phyloP scores from a whole-genome alignment of 192 early-diverging fungal species.

The Lobulomyces angularis region DNA sequence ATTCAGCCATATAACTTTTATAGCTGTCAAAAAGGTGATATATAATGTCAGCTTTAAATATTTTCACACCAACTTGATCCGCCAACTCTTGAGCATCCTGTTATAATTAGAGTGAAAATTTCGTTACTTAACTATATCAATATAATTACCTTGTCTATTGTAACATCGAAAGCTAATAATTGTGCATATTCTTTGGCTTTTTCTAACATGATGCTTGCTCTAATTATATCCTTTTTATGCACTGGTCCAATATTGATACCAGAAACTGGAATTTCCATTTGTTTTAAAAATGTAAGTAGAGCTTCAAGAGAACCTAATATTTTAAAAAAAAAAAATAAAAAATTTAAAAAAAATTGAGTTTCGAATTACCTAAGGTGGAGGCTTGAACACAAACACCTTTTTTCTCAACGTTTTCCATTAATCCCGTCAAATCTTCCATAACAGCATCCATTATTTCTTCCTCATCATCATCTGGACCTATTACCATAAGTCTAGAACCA shows the following conservation, averaged over 20 bases:
- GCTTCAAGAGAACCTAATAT: slow-evolving; percentile 98
- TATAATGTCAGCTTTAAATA: slow-evolving; percentile 96
- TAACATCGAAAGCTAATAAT: slow-evolving; percentile 38
- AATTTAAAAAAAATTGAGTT: too few relatives aligned
- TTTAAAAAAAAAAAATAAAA: too few relatives aligned
- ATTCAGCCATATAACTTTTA: slow-evolving; percentile 61
- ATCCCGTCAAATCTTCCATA: slow-evolving; percentile 72
- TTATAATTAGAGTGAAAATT: too few relatives aligned
- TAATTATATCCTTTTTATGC: slow-evolving; percentile 91
- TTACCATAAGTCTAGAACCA: slow-evolving; percentile 85
- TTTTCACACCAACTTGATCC: slow-evolving; percentile 75
- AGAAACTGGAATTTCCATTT: slow-evolving; percentile 87
- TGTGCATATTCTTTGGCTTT: slow-evolving; percentile 63
- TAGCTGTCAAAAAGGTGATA: slow-evolving; percentile 97
- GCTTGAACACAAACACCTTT: slow-evolving; percentile 96
- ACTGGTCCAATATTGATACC: slow-evolving; percentile 96
- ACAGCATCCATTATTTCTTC: slow-evolving; percentile 88
- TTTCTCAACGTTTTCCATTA: slow-evolving; percentile 70
- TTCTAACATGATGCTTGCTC: slow-evolving; percentile 85
- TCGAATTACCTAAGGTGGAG: slow-evolving; percentile 87
- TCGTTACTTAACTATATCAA: too few relatives aligned
- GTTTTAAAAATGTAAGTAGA: slow-evolving; percentile 79
- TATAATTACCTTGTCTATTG: slow-evolving; percentile 61
- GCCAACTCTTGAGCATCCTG: slow-evolving; percentile 83
- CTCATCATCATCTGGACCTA: slow-evolving; percentile 91